Conservation (phyloP, 768 basidiomycete genomes). For the Strobilomyces echinocephalus region DNA sequence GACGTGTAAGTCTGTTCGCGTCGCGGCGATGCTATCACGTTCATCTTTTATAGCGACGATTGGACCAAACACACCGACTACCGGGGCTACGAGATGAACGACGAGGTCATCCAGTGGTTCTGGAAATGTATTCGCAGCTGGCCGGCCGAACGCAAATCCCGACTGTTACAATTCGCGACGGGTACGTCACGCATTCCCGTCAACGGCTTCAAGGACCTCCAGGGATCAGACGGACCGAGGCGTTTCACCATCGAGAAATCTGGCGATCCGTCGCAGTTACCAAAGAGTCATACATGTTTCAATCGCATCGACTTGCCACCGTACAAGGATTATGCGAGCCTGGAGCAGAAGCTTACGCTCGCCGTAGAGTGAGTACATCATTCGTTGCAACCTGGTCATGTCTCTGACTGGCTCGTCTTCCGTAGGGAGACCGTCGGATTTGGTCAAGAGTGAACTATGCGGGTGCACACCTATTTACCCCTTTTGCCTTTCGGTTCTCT, state of each 20-base stretch:
- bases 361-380: conserved; percentile 76
- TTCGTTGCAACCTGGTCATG: conserved; percentile 2
- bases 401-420: conserved; percentile 15
- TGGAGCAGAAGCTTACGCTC: conserved; percentile 93
- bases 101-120: conserved; percentile 99
- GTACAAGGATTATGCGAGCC: conserved; percentile 89
- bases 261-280: conserved; percentile 92
- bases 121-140: conserved; percentile 98
- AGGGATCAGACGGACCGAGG: conserved; percentile 95
- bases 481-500: neutral
- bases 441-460: conserved; percentile 71
- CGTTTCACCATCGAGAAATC: conserved; percentile 99
- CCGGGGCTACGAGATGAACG: conserved; percentile 91
- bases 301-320: conserved; percentile 96
- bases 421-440: conserved; percentile 88
- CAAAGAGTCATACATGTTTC: conserved; percentile 97
- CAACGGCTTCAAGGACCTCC: conserved; percentile 97
- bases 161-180: conserved; percentile 93
- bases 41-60: conserved; percentile 59
- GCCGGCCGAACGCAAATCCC: conserved; percentile 97
- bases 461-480: conserved; percentile 15
- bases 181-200: conserved; percentile 96
- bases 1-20: conserved; percentile 67
- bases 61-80: conserved; percentile 99
- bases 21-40: neutral